phyloP scores from a whole-genome alignment of 768 basidiomycete genomes.

The Rhizopogon rudus region DNA sequence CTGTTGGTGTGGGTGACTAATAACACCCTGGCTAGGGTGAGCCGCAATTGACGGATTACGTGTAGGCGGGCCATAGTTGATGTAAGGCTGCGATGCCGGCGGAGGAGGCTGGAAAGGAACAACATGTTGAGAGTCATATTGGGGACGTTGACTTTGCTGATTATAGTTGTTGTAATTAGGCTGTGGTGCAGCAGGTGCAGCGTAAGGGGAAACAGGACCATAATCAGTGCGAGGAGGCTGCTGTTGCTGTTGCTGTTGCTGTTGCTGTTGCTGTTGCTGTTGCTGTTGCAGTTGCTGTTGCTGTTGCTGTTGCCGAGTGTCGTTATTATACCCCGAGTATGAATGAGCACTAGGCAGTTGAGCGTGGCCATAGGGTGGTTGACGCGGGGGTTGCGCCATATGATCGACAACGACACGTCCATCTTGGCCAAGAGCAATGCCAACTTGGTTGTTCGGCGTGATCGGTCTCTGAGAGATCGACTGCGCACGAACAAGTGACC shows the following conservation, averaged over 20 bases:
- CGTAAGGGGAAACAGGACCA: constrained; percentile 11
- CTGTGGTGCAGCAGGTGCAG: constrained; percentile 3
- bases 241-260: constrained; percentile 32
- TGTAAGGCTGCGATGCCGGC: constrained; percentile 7
- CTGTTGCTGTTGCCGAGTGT: constrained; percentile 31
- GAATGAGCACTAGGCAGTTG: constrained; percentile 10
- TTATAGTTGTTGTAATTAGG: constrained; percentile 10
- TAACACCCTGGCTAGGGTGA: constrained; percentile 10
- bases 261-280: constrained; percentile 33
- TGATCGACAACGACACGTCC: constrained; percentile 80
- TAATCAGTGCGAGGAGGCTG: constrained; percentile 19
- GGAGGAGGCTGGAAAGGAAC: constrained; percentile 14
- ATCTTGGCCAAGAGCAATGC: constrained; percentile 75
- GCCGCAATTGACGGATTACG: constrained; percentile 5
- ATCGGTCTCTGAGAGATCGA: constrained; percentile 41
- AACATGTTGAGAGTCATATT: constrained; percentile 15
- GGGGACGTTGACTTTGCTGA: constrained; percentile 13
- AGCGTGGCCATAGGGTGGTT: constrained; percentile 5
- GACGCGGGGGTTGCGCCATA: constrained; percentile 48
- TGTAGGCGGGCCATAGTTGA: constrained; percentile 2
- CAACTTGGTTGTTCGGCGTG: constrained; percentile 74
- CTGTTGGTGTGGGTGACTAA: constrained; percentile 29
- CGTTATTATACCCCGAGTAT: constrained; percentile 13
- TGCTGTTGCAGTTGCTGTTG: constrained; percentile 33
- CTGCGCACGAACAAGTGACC: constrained; percentile 8